Evolutionary conservation across 768 basidiomycete species (phyloP).

Genomic region (Termitomyces sp.): DNA sequence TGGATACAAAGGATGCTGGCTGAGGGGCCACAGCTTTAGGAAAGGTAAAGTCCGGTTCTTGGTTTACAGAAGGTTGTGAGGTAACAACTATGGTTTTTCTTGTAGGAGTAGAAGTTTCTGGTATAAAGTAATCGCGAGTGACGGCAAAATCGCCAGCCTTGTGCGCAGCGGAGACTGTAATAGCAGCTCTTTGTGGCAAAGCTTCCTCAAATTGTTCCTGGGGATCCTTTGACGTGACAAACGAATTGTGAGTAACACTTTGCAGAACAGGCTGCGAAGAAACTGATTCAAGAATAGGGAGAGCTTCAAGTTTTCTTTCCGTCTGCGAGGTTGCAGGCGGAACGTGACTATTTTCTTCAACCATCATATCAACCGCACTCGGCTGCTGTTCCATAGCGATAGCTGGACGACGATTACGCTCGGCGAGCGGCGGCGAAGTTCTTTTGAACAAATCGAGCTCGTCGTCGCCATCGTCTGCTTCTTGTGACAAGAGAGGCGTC

Average conservation of each 20-base stretch:
- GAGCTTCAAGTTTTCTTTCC: not conserved
- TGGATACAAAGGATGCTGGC: conserved; percentile 6
- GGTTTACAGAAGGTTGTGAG: conserved; percentile 2
- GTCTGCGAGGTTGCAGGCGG: not conserved
- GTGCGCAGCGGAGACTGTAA: not conserved
- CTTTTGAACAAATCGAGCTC: conserved; percentile 36
- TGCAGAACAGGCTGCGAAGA: not conserved
- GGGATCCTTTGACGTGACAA: not conserved
- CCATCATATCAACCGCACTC: not conserved
- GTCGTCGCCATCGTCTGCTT: conserved; percentile 27
- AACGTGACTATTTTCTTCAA: not conserved
- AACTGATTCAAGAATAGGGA: not conserved
- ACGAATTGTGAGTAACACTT: not conserved
- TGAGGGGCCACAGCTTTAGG: conserved; percentile 3
- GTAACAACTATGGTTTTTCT: conserved; percentile 9
- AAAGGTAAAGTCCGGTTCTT: conserved; percentile 10
- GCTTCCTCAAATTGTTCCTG: not conserved
- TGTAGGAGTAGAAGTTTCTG: not conserved
- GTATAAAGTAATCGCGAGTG: not conserved
- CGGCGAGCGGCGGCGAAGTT: conserved; percentile 16
- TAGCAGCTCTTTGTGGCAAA: not conserved
- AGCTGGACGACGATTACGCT: conserved; percentile 3
- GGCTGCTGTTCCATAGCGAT: not conserved
- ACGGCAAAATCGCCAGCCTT: not conserved
- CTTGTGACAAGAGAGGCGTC: conserved; percentile 10